Evolutionary conservation across 2,329 filamentous ascomycete genomes (phyloP).

Genomic region (Fusarium pininemorale): DNA sequence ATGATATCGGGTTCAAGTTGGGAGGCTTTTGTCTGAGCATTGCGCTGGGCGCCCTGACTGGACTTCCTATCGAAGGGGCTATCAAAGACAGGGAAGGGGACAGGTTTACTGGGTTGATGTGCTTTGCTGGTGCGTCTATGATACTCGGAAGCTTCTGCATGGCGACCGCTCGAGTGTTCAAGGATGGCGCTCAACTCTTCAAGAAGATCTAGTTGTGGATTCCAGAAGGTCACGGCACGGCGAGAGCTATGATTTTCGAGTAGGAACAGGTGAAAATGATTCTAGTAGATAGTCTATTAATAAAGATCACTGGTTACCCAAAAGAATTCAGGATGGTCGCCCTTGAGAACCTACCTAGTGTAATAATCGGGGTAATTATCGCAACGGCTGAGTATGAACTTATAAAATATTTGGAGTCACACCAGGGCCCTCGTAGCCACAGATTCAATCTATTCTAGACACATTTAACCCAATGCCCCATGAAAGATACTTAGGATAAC

Average conservation of each 20-base stretch:
- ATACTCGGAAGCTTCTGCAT: not conserved
- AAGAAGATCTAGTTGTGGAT: not conserved
- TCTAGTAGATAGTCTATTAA: not conserved
- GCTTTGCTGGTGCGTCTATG: not conserved
- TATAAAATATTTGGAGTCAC: not conserved
- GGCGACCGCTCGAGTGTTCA: not conserved
- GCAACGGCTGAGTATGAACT: not conserved
- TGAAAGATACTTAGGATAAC: too few species aligned
- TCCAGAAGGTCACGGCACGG: too few species aligned
- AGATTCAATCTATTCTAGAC: not conserved
- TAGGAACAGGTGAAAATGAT: not conserved
- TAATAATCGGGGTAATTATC: not conserved
- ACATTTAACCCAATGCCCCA: not conserved
- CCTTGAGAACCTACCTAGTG: not conserved
- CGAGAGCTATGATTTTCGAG: too few species aligned
- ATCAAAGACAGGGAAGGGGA: not conserved
- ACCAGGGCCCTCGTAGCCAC: not conserved
- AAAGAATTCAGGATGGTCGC: not conserved
- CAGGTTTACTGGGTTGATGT: not conserved
- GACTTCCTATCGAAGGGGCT: not conserved
- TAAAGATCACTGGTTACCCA: not conserved
- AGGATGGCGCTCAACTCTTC: not conserved
- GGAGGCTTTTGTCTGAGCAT: not conserved
- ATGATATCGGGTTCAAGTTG: not conserved
- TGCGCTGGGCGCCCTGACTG: not conserved